Percentiles rank a stretch among this genome's conserved stretches.
Evolutionary conservation across 1,139 yeast species (phyloP).

Genomic region (Yamadazyma atlantica): DNA sequence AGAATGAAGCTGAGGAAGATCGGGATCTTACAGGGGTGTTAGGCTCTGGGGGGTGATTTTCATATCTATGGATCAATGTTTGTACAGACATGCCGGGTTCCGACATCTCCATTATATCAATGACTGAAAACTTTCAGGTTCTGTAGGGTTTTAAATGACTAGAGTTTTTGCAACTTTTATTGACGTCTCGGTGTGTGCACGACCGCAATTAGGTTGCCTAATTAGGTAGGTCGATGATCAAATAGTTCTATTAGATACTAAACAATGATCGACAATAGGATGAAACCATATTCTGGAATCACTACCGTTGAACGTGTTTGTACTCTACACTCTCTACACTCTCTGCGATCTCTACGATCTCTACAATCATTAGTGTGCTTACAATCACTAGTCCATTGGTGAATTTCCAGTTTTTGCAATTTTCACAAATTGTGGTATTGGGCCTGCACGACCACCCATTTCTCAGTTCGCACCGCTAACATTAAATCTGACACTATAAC

Average conservation of each 20-base stretch:
- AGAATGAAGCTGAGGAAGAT: not conserved
- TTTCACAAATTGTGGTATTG: too few species aligned
- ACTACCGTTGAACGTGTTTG: too few species aligned
- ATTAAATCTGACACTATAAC: too few species aligned
- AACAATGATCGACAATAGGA: not conserved
- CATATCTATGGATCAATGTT: not conserved
- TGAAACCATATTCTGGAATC: too few species aligned
- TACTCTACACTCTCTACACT: too few species aligned
- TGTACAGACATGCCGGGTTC: not conserved
- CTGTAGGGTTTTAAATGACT: not conserved
- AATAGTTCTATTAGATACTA: not conserved
- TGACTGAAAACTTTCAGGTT: not conserved
- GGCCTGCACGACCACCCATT: too few species aligned
- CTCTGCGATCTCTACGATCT: too few species aligned
- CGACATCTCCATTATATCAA: not conserved
- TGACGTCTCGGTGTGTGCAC: not conserved
- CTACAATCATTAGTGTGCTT: too few species aligned
- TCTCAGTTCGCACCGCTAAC: too few species aligned
- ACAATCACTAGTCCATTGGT: too few species aligned
- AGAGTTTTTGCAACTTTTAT: conserved; percentile 1
- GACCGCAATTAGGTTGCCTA: not conserved
- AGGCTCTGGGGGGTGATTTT: not conserved
- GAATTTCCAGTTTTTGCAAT: too few species aligned
- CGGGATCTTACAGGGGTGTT: not conserved
- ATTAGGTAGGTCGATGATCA: not conserved